These are phyloP conservation scores for Dalechampia spathulata DNA, from an alignment of 441 rosid genomes.

Conservation along the genomic window DNA sequence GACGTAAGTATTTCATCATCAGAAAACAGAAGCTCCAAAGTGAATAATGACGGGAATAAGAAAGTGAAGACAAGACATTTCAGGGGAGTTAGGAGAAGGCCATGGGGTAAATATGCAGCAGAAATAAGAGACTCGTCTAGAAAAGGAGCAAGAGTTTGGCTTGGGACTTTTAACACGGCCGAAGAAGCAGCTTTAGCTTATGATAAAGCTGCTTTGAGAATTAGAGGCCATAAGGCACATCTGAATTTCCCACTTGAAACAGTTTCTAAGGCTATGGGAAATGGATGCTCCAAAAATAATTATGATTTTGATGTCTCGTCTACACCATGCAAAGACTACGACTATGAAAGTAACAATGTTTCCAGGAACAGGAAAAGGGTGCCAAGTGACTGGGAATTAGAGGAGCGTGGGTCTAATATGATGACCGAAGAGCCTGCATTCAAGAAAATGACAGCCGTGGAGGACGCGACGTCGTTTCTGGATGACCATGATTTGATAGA, in stretches of 20 bases:
- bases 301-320: too few relatives aligned
- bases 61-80: constrained; percentile 49
- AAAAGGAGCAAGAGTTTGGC: constrained; percentile 92
- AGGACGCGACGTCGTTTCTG: constrained; percentile 15
- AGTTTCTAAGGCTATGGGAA: constrained; percentile 36
- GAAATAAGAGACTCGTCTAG: constrained; percentile 89
- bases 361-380: constrained; percentile 37
- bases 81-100: constrained; percentile 86
- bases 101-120: constrained; percentile 98
- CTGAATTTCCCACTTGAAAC: constrained; percentile 64
- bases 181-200: constrained; percentile 81
- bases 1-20: neutral
- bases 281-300: too few relatives aligned
- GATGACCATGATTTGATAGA: constrained; percentile 33
- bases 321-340: too few relatives aligned
- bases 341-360: too few relatives aligned
- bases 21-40: constrained; percentile 2
- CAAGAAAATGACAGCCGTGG: constrained; percentile 23
- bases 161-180: constrained; percentile 84
- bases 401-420: too few relatives aligned
- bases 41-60: constrained; percentile 8
- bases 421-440: constrained; percentile 27
- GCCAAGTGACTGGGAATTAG: too few relatives aligned
- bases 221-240: constrained; percentile 56
- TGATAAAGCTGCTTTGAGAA: constrained; percentile 81